phyloP scores from a whole-genome alignment of 345 rosid species.

The Populus ilicifolia region DNA sequence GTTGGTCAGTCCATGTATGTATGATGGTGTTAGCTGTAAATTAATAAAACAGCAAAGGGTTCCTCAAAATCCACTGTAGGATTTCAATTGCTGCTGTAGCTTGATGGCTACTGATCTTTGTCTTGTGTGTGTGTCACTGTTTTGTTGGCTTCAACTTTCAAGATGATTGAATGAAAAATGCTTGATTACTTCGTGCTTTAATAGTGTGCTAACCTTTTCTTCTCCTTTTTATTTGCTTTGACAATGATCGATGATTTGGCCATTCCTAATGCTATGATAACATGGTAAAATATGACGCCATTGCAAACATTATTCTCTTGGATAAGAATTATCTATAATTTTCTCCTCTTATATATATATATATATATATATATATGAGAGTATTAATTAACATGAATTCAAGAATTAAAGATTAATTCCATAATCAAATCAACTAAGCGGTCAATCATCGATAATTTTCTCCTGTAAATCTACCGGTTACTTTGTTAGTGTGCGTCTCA shows the following conservation, averaged over 20 bases:
- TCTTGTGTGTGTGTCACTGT: background rate
- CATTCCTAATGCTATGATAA: too few species aligned
- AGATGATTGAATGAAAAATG: background rate
- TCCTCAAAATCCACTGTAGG: background rate
- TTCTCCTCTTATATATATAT: too few species aligned
- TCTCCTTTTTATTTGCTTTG: background rate
- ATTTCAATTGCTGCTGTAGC: background rate
- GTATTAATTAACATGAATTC: too few species aligned
- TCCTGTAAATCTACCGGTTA: too few species aligned
- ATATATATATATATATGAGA: too few species aligned
- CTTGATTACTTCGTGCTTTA: background rate
- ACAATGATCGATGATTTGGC: background rate
- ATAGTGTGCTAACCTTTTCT: background rate
- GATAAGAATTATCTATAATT: too few species aligned
- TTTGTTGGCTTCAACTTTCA: background rate
- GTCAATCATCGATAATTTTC: too few species aligned
- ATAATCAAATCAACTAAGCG: too few species aligned
- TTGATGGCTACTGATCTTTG: background rate
- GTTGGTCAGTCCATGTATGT: background rate
- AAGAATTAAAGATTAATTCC: too few species aligned
- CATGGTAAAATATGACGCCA: too few species aligned
- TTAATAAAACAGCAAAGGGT: background rate
- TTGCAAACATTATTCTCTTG: too few species aligned
- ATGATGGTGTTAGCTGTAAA: background rate
- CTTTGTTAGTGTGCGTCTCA: too few species aligned